phyloP scores from a whole-genome alignment of 306 rosid genomes.

The Vachellia pachyceras region DNA sequence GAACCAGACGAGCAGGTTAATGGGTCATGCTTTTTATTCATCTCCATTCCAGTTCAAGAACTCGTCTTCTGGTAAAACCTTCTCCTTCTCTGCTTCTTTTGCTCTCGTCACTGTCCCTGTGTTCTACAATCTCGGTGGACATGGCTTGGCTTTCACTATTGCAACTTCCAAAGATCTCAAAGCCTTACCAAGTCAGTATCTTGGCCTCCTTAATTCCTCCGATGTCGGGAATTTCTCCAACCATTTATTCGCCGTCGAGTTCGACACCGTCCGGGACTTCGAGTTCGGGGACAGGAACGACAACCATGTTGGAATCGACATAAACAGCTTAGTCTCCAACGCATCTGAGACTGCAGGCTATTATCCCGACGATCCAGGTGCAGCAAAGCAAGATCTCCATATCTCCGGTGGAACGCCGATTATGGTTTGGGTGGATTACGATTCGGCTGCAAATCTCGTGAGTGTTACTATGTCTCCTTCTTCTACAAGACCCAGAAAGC shows the following conservation, averaged over 20 bases:
- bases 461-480: too few species aligned
- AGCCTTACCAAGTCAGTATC: slow-evolving; percentile 73
- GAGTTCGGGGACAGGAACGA: too few species aligned
- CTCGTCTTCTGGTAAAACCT: slow-evolving; percentile 51
- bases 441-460: too few species aligned
- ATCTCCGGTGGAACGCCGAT: too few species aligned
- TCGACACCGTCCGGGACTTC: slow-evolving; percentile 79
- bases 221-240: slow-evolving; percentile 58
- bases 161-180: slow-evolving; percentile 53
- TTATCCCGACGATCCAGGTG: too few species aligned
- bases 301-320: too few species aligned
- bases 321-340: too few species aligned
- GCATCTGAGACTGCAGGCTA: too few species aligned
- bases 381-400: too few species aligned
- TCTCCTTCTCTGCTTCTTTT: slow-evolving; percentile 73
- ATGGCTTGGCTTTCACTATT: slow-evolving; percentile 77
- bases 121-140: slow-evolving; percentile 77
- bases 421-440: too few species aligned
- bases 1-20: slow-evolving; percentile 55
- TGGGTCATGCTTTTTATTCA: slow-evolving; percentile 62
- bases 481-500: too few species aligned
- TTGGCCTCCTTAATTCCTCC: slow-evolving; percentile 66
- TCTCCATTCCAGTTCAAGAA: slow-evolving; percentile 60
- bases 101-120: slow-evolving; percentile 66
- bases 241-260: slow-evolving; percentile 79